Conservation (phyloP, 2,329 filamentous ascomycete species). For the Dactylonectria macrodidyma region DNA sequence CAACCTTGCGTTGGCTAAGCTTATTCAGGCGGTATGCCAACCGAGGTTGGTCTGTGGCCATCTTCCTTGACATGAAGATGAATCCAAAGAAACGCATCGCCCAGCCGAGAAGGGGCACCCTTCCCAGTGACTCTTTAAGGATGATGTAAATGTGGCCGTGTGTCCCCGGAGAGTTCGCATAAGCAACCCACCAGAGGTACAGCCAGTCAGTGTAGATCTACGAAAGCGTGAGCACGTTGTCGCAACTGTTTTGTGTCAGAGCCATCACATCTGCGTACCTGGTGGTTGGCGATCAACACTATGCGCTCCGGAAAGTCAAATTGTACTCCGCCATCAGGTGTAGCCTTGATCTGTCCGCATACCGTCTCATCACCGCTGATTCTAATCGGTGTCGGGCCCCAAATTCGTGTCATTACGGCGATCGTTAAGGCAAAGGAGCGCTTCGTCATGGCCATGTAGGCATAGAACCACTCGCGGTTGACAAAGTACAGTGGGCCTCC, state of each 20-base stretch:
- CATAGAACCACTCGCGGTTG: slow-evolving; percentile 84
- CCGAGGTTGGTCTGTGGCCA: slow-evolving; percentile 84
- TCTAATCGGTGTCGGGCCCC: slow-evolving; percentile 86
- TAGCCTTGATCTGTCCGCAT: slow-evolving; percentile 79
- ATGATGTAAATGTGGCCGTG: slow-evolving; percentile 93
- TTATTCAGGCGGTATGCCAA: slow-evolving; percentile 81
- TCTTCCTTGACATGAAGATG: slow-evolving; percentile 93
- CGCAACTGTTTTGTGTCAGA: slow-evolving; percentile 1
- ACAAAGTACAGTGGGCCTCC: slow-evolving; percentile 83
- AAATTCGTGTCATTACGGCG: slow-evolving; percentile 87
- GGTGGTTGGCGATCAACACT: slow-evolving; percentile 90
- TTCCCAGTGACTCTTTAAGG: slow-evolving; percentile 88
- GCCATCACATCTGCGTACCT: slow-evolving; percentile 61
- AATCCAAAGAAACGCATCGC: slow-evolving; percentile 91
- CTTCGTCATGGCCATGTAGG: slow-evolving; percentile 91
- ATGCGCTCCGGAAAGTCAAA: slow-evolving; percentile 87
- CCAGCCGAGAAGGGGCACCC: slow-evolving; percentile 83
- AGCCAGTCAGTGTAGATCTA: slow-evolving; percentile 92
- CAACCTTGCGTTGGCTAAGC: slow-evolving; percentile 71
- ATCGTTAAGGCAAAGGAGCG: slow-evolving; percentile 84
- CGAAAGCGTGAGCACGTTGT: slow-evolving; percentile 41
- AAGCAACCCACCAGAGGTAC: slow-evolving; percentile 95
- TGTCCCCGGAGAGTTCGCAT: slow-evolving; percentile 81
- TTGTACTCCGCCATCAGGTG: slow-evolving; percentile 79
- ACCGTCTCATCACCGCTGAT: slow-evolving; percentile 89